phyloP scores from a whole-genome alignment of 176 grass and related monocot genomes.

The Avena sativa region DNA sequence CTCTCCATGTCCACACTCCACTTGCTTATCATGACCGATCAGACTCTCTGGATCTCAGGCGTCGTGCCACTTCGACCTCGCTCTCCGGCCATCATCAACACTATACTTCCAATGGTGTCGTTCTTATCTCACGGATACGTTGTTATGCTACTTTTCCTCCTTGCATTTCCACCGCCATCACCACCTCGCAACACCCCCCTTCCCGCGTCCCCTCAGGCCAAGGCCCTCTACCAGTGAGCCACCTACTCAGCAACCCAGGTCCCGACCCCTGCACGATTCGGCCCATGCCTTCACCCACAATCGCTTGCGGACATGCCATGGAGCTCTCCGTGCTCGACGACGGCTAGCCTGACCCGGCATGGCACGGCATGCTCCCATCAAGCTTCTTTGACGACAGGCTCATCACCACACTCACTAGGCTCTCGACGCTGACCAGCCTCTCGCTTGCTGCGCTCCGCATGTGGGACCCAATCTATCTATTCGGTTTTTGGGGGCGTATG shows the following conservation, averaged over 20 bases:
- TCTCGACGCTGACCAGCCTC: slow-evolving; percentile 55
- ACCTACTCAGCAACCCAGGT: slow-evolving; percentile 52
- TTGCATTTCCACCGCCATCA: slow-evolving; percentile 4
- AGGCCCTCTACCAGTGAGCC: slow-evolving; percentile 67
- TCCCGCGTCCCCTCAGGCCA: slow-evolving; percentile 23
- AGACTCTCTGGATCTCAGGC: neutral
- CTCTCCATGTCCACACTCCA: slow-evolving; percentile 8
- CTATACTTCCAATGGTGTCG: neutral
- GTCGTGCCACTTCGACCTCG: neutral
- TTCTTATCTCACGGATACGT: neutral
- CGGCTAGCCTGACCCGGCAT: slow-evolving; percentile 31
- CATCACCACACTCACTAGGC: slow-evolving; percentile 72
- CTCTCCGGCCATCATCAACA: neutral
- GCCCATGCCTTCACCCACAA: slow-evolving; percentile 36
- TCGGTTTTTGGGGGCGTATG: too few species aligned
- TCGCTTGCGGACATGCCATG: slow-evolving; percentile 70
- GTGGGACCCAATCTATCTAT: slow-evolving; percentile 41
- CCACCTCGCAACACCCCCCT: neutral
- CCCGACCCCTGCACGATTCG: slow-evolving; percentile 65
- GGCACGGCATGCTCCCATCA: slow-evolving; percentile 44
- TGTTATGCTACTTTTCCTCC: neutral
- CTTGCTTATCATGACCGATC: neutral
- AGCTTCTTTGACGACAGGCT: slow-evolving; percentile 77
- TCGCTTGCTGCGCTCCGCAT: slow-evolving; percentile 66
- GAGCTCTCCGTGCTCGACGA: slow-evolving; percentile 55